Evolutionary conservation across 2,329 filamentous ascomycete species (phyloP), one percentile per base, ranked within the genome.

Genomic region (Aspergillus sp.): DNA sequence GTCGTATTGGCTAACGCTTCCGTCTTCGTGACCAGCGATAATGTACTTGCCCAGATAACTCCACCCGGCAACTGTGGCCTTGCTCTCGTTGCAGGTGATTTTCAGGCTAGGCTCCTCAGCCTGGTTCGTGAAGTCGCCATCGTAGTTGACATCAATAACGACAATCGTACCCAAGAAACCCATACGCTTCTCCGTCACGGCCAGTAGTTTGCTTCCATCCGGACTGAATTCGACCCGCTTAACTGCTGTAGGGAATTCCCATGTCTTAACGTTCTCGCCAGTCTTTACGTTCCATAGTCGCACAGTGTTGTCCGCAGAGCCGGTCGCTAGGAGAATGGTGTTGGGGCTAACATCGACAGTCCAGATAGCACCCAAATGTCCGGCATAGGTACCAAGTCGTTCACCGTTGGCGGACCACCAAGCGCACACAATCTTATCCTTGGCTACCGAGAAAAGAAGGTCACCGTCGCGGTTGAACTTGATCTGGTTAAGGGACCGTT

Each of bases 321-420:
- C 95, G 61, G 91, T 96, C 73, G 93, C 95, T 73, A 98, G 88
- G 73, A 99, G 86, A 70, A 90, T 91, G 64, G 89, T 90, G 70
- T 92, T 92, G 65, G 93, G 93, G 81, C 96, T 91, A 73, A 96
- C 89, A 75, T 99, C 95, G 78, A 99, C 90, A 62, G 95, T 97
- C 95, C 95, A 99, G 82, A 99, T 90, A 70, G 95, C 93, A 80
- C 95, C 95, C 78, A 96, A 90, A 81, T 99, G 95, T 77, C 95
- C 95, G 75, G 91, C 88, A 82, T 98, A 99, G 69, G 93, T 95
- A 72, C 95, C 95, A 71, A 98, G 85, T 71, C 95, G 90, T 84
- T 99, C 95, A 81, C 95, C 95, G 79, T 99, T 99, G 82, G 96
- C 92, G 65, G 92, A 89, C 81, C 87, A 98, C 95, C 95, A 99